Base-by-base conservation (phyloP, 2,329 filamentous ascomycete species). In the Botrytis squamosa region DNA sequence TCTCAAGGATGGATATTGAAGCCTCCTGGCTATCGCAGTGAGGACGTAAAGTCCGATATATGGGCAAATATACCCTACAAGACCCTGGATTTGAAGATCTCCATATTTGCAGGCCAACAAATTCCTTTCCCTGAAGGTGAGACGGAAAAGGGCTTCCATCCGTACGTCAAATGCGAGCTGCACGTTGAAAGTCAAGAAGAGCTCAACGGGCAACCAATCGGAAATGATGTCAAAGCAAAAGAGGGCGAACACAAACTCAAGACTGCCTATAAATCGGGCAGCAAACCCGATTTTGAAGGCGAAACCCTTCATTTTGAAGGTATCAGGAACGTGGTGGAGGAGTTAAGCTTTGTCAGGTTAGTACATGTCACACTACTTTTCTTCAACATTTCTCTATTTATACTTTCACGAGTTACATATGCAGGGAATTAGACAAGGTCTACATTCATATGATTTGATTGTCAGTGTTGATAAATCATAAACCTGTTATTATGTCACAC, bases 1-100 rank as follows among this genome's bases (percentile, higher is more conserved):
- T 92, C 93, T 69, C 85, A 88, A 60, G 95, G 95, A 59, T 98
- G 93, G 93, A 89, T 95, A 3, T 86, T 96, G 75, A 98, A 98
- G 83, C 94, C 95, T 0, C 81, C 86, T 46, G 91, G 91, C 25
- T 96, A 94, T 81, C 91, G 90, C 74, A 85, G 72, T 42, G 67
- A 65, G 49, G 72, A 74, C 62, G 66, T n/a, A 46, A 65, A 59
- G 36, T 62, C 85, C 40, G 79, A 80, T 46, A 36, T 72, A 20
- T 73, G 74, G 42, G 78, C 78, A 66, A 73, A 77, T 62, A 80
- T 81, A 7, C 85, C 88, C 72, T 80, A 77, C 60, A 85, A 84
- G 73, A 89, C 84, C 0, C 83, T 97, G 44, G 87, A 92, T 77
- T 85, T 97, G 14, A 86, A 84, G 67, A 90, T 97, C 76, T 92